phyloP scores from a whole-genome alignment of 2,329 filamentous ascomycete species.

The Xenoacremonium recifei region DNA sequence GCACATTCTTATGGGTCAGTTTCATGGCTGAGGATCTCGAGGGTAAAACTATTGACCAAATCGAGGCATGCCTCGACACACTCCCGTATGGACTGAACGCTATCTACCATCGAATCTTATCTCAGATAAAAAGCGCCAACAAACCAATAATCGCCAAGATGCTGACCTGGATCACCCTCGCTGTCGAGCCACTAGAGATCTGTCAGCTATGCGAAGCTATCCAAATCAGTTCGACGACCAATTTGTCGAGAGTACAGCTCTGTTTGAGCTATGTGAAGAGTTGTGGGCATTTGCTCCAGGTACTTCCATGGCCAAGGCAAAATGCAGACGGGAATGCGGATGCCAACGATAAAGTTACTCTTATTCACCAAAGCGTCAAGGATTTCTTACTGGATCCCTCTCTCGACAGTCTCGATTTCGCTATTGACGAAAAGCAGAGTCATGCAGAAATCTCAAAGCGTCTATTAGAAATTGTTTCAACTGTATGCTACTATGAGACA shows the following conservation, averaged over 20 bases:
- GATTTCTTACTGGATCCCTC: background rate
- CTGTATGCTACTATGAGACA: background rate
- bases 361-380: conserved; percentile 9
- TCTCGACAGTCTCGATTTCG: background rate
- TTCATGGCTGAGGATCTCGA: conserved; percentile 13
- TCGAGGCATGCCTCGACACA: conserved; percentile 2
- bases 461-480: background rate
- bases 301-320: background rate
- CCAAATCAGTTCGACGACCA: background rate
- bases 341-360: background rate
- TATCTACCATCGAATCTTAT: conserved; percentile 9
- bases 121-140: background rate
- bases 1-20: conserved; percentile 14
- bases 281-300: conserved; percentile 10
- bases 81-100: conserved; percentile 8
- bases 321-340: background rate
- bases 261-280: conserved; percentile 4
- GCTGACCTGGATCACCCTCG: conserved; percentile 7
- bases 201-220: conserved; percentile 9
- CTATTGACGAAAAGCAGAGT: background rate
- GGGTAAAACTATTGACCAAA: background rate
- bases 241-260: conserved; percentile 1
- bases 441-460: background rate
- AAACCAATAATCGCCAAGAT: background rate
- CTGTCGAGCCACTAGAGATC: background rate